Percentiles rank a stretch among this genome's conserved stretches.
phyloP scores from a whole-genome alignment of 345 rosid genomes.

The Arabis hirsuta region DNA sequence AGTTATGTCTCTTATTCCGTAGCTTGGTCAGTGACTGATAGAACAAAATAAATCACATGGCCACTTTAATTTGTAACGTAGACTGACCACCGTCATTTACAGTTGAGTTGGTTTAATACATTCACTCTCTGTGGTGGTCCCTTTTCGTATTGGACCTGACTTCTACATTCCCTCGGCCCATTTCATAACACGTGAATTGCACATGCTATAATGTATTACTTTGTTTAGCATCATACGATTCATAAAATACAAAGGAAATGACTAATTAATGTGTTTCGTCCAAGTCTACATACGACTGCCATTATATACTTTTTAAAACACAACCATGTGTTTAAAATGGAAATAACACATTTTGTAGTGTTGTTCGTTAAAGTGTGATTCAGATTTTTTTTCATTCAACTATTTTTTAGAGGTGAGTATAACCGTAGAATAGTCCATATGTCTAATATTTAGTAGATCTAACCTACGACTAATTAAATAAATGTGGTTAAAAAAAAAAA shows the following conservation, averaged over 20 bases:
- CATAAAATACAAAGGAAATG: too few species aligned
- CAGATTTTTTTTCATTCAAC: too few species aligned
- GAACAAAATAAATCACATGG: conserved; percentile 36
- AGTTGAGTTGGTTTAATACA: conserved; percentile 39
- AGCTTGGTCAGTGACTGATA: background rate
- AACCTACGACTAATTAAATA: too few species aligned
- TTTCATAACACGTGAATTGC: conserved; percentile 20
- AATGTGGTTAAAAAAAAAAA: too few species aligned
- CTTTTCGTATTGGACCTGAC: conserved; percentile 19
- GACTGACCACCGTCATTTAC: conserved; percentile 43
- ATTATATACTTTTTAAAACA: too few species aligned
- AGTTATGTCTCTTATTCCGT: background rate
- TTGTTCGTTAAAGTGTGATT: too few species aligned
- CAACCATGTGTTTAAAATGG: too few species aligned
- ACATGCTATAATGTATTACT: background rate
- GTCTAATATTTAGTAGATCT: too few species aligned
- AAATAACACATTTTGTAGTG: too few species aligned
- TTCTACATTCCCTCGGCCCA: conserved; percentile 27
- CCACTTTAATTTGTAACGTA: conserved; percentile 32
- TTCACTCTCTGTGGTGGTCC: conserved; percentile 28
- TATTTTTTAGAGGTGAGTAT: too few species aligned
- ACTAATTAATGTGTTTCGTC: conserved; percentile 3
- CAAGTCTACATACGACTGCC: conserved; percentile 7
- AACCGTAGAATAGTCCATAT: too few species aligned
- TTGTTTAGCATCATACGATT: background rate